phyloP scores from a whole-genome alignment of 495 filamentous ascomycete species.

The Apodospora peruviana region DNA sequence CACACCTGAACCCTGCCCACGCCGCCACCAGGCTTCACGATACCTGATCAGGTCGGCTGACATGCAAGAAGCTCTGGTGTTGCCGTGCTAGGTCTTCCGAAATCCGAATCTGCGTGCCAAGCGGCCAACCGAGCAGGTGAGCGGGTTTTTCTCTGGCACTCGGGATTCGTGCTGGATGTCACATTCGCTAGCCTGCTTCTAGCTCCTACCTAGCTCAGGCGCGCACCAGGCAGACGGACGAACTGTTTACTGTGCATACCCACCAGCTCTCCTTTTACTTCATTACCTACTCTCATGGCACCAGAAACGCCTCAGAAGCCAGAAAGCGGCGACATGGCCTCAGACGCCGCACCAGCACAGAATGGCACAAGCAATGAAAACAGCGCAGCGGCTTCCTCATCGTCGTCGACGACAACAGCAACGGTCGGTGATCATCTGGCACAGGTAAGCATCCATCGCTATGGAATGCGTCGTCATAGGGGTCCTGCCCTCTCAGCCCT shows the following conservation, averaged over 20 bases:
- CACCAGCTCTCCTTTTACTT: too few species aligned
- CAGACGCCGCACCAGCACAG: not conserved
- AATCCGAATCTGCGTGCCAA: not conserved
- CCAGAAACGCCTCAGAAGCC: not conserved
- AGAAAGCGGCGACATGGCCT: not conserved
- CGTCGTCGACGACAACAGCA: constrained; percentile 2
- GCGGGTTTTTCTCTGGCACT: too few species aligned
- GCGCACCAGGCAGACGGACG: too few species aligned
- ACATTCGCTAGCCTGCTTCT: too few species aligned
- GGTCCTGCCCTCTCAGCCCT: not conserved
- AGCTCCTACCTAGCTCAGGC: too few species aligned
- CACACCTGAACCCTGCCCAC: not conserved
- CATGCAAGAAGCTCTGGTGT: too few species aligned
- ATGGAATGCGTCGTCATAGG: not conserved
- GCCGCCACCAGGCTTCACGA: constrained; percentile 1
- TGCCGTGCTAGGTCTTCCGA: not conserved
- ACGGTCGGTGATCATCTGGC: constrained; percentile 15
- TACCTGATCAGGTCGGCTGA: not conserved
- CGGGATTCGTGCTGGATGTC: too few species aligned
- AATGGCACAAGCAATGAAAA: not conserved
- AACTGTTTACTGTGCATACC: too few species aligned
- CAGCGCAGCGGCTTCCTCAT: not conserved
- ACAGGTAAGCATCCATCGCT: constrained; percentile 13
- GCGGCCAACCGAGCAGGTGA: too few species aligned
- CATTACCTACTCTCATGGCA: too few species aligned